These are phyloP conservation scores for Cornus suecica DNA, from an alignment of 148 eudicot genomes.

Conservation along the genomic window DNA sequence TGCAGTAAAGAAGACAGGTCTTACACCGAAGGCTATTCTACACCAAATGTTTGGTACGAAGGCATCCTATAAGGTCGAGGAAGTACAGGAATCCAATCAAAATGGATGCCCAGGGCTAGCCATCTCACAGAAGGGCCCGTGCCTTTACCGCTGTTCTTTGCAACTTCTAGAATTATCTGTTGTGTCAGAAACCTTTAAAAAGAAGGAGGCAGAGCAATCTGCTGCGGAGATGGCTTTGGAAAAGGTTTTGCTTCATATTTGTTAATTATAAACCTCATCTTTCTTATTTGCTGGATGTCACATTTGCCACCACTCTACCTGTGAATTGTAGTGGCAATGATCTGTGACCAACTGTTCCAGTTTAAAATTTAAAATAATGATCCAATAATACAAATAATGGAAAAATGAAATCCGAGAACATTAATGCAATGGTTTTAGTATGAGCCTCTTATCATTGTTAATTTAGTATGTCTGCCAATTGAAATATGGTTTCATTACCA, in stretches of 20 bases:
- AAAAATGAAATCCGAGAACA: not conserved
- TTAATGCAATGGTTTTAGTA: not conserved
- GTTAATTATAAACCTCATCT: not conserved
- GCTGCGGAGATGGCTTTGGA: constrained; percentile 80
- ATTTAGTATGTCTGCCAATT: not conserved
- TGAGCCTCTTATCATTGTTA: not conserved
- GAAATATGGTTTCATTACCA: not conserved
- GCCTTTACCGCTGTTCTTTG: constrained; percentile 63
- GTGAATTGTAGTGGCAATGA: not conserved
- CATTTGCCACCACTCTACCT: not conserved
- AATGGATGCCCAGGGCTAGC: constrained; percentile 77
- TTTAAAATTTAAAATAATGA: not conserved
- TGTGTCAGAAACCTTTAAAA: constrained; percentile 56
- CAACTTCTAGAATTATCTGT: constrained; percentile 76
- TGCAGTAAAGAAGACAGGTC: constrained; percentile 42
- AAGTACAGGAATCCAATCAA: constrained; percentile 47
- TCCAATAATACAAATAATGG: not conserved
- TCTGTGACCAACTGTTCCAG: not conserved
- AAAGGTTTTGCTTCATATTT: constrained; percentile 46
- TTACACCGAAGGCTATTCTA: constrained; percentile 78
- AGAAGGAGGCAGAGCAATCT: constrained; percentile 87
- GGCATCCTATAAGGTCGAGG: constrained; percentile 62
- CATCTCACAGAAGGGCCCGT: constrained; percentile 64
- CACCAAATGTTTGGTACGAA: constrained; percentile 67
- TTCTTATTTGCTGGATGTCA: not conserved